Conservation (phyloP, 331 rosid genomes). For the Acacia concinna region DNA sequence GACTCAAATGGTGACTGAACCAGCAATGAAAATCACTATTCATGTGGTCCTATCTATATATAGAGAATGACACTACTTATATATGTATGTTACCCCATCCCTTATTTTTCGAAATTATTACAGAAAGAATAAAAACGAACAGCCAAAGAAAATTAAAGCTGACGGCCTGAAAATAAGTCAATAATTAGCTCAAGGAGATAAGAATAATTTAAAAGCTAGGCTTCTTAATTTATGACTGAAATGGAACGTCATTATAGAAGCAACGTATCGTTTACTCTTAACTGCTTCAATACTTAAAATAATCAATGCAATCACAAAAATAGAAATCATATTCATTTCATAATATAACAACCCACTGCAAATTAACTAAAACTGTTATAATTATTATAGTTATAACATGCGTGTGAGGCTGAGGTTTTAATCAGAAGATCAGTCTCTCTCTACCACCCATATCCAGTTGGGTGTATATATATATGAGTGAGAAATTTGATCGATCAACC, state of each 20-base stretch:
- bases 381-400: not conserved
- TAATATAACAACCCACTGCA: slow-evolving; percentile 3
- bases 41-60: slow-evolving; percentile 36
- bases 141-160: not conserved
- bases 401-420: slow-evolving; percentile 38
- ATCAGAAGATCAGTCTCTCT: slow-evolving; percentile 34
- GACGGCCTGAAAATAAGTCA: not conserved
- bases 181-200: not conserved
- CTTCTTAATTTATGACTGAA: not conserved
- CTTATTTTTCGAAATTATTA: not conserved
- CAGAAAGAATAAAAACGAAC: slow-evolving; percentile 13
- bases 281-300: slow-evolving; percentile 24
- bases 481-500: slow-evolving; percentile 43
- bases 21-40: slow-evolving; percentile 19
- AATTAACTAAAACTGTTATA: slow-evolving; percentile 12
- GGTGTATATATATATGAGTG: slow-evolving; percentile 15
- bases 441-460: slow-evolving; percentile 18
- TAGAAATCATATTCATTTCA: slow-evolving; percentile 35
- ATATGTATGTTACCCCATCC: not conserved
- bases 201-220: not conserved
- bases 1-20: slow-evolving; percentile 29
- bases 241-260: slow-evolving; percentile 11
- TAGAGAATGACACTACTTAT: not conserved
- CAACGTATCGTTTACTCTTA: slow-evolving; percentile 31
- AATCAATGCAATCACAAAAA: slow-evolving; percentile 48